Evolutionary conservation across 768 basidiomycete genomes (phyloP), one percentile per base, ranked within the genome.

Genomic region (Kwoniella europaea): DNA sequence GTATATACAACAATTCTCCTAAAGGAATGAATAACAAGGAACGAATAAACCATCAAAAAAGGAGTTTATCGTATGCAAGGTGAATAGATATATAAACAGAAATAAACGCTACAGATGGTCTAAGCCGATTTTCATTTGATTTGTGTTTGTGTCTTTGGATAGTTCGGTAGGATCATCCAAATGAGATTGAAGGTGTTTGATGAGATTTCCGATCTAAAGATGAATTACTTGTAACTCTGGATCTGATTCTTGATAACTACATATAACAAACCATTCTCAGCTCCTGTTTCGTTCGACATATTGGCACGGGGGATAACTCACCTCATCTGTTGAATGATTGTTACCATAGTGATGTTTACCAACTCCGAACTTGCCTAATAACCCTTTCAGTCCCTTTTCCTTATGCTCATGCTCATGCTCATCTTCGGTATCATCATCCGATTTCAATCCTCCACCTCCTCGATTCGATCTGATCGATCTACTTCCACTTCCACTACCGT

Each of bases 361-460:
- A 10, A 42, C 61, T 10, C 63, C 68, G 61, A 78, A 63, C 59
- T 75, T 74, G 29, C 72, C 71, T 43, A 78, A 61, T 29, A 78
- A 69, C 3, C 76, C 76, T 56, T 74, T 78, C 1, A 70, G n/a
- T 12, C 55, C 52, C 54, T 54, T 59, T 15, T 68, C 67, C 41
- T 60, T 52, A 69, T 64, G 20, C 27, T 53, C 50, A 27, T 42
- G 9, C 54, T 54, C 35, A 24, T 67, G 63, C 9, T 68, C 69
- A 52, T 67, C 73, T 2, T 73, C 76, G 7, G 61, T 53, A 52
- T 69, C 65, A 15, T 65, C 61, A n/a, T 69, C 67, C 4, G 29
- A 27, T n/a, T 58, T 58, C 24, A 58, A 10, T 4, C 57, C 57
- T 43, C 12, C 16, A 61, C 9, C 43, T 13, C 57, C 57, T 43